Base-by-base conservation (phyloP, 768 basidiomycete species). In the Terana coerulea region DNA sequence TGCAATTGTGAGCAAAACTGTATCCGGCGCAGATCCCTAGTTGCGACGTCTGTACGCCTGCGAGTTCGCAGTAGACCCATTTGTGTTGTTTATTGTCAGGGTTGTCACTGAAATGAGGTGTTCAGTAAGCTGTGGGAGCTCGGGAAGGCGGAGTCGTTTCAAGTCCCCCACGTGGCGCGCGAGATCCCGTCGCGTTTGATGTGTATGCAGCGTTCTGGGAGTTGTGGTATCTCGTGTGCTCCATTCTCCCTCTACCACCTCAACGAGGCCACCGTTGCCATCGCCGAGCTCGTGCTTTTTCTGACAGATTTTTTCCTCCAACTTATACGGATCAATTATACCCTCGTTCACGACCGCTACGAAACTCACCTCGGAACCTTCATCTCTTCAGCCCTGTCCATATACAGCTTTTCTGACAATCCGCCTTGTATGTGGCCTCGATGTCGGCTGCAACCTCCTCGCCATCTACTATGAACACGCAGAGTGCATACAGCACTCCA, bases 91-190 rank as follows among this genome's bases (percentile, higher is more conserved):
- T n/a, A n/a, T n/a, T n/a, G n/a, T n/a, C n/a, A n/a, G n/a, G n/a
- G n/a, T n/a, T n/a, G n/a, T n/a, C n/a, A n/a, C n/a, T n/a, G n/a
- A n/a, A n/a, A n/a, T n/a, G n/a, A n/a, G n/a, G n/a, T n/a, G n/a
- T n/a, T n/a, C n/a, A n/a, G n/a, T n/a, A n/a, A n/a, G n/a, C n/a
- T n/a, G n/a, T n/a, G n/a, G n/a, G n/a, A n/a, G n/a, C n/a, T n/a
- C n/a, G n/a, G n/a, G n/a, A n/a, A n/a, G n/a, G n/a, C n/a, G n/a
- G n/a, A 44, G 19, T 46, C 30, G 45, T 33, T 46, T 46, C 45
- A 22, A 22, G 31, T 46, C 31, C 24, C 39, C 39, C 49, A 50
- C 49, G 49, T 50, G 49, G 39, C 49, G 19, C 39, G 39, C 29
- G 36, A 21, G 29, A 6, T 34, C 49, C 29, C 29, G 49, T 41